These are phyloP conservation scores for Exophiala sideris DNA, from an alignment of 2,329 filamentous ascomycete species.

Conservation along the genomic window DNA sequence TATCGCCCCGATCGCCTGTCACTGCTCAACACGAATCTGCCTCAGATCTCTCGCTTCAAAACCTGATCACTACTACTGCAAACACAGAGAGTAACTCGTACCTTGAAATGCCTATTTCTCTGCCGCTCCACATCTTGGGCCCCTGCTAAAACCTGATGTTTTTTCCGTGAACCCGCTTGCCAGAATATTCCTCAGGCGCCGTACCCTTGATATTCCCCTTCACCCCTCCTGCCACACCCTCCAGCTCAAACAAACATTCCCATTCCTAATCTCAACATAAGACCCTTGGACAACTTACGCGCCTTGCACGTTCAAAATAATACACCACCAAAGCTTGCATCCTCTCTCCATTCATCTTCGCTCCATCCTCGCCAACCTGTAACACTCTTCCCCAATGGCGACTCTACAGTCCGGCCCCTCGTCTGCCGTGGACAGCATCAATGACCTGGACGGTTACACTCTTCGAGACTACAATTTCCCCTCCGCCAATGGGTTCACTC, in stretches of 20 bases:
- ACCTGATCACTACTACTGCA: not conserved
- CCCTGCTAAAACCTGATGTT: constrained; percentile 1
- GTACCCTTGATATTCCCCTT: constrained; percentile 2
- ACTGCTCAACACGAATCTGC: not conserved
- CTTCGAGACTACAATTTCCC: constrained; percentile 21
- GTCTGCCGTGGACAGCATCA: constrained; percentile 22
- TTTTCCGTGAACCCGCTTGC: constrained; percentile 1
- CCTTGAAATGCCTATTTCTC: not conserved
- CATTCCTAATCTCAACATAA: not conserved
- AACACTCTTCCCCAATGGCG: constrained; percentile 6
- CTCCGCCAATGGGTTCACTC: constrained; percentile 2
- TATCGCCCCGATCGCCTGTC: not conserved
- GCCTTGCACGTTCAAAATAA: too few relatives aligned
- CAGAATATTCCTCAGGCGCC: constrained; percentile 5
- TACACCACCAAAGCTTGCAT: not conserved
- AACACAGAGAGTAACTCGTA: too few relatives aligned
- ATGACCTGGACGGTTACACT: constrained; percentile 26
- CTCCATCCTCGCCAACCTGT: not conserved
- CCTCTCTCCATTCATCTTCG: not conserved
- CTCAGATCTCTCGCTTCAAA: constrained; percentile 8
- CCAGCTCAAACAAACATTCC: constrained; percentile 2
- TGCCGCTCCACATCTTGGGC: not conserved
- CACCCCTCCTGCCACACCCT: not conserved
- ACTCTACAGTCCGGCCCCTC: constrained; percentile 13
- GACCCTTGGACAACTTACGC: not conserved